Conservation (phyloP, 805 yeast genomes). For the Jamesozyma gamospora region DNA sequence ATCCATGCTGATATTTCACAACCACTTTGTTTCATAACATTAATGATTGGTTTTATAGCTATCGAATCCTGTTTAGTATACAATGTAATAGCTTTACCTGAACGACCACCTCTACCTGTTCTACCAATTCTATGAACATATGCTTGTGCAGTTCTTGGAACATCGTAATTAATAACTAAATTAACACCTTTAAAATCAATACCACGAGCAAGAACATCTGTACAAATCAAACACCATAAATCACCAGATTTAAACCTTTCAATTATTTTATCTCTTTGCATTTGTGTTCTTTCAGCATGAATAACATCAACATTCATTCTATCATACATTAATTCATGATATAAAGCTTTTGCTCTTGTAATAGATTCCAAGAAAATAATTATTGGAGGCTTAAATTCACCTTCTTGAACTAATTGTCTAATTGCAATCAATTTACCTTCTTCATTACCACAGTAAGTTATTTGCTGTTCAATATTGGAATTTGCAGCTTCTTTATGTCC, state of each 20-base stretch:
- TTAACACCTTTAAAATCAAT: conserved; percentile 95
- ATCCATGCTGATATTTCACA: conserved; percentile 71
- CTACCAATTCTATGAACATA: conserved; percentile 98
- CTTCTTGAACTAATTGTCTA: conserved; percentile 74
- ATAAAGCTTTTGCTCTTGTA: conserved; percentile 87
- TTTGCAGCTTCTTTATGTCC: conserved; percentile 95
- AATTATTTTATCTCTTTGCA: conserved; percentile 77
- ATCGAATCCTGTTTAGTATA: conserved; percentile 82
- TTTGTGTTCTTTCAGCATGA: conserved; percentile 86
- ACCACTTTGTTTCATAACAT: conserved; percentile 93
- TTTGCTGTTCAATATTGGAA: conserved; percentile 65
- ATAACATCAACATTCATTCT: conserved; percentile 88
- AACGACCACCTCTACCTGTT: conserved; percentile 90
- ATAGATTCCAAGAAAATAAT: conserved; percentile 87
- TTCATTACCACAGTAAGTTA: conserved; percentile 84
- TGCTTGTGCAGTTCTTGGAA: conserved; percentile 86
- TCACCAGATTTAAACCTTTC: conserved; percentile 83
- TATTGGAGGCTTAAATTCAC: conserved; percentile 87
- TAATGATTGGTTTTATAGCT: conserved; percentile 72
- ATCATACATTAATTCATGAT: conserved; percentile 87
- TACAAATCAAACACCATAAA: conserved; percentile 91
- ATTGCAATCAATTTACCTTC: conserved; percentile 91
- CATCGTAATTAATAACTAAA: conserved; percentile 90
- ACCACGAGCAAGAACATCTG: conserved; percentile 94
- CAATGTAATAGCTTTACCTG: conserved; percentile 82